Evolutionary conservation across 306 rosid genomes (phyloP), one percentile per base, ranked within the genome.

Genomic region (Styphnolobium japonicum): DNA sequence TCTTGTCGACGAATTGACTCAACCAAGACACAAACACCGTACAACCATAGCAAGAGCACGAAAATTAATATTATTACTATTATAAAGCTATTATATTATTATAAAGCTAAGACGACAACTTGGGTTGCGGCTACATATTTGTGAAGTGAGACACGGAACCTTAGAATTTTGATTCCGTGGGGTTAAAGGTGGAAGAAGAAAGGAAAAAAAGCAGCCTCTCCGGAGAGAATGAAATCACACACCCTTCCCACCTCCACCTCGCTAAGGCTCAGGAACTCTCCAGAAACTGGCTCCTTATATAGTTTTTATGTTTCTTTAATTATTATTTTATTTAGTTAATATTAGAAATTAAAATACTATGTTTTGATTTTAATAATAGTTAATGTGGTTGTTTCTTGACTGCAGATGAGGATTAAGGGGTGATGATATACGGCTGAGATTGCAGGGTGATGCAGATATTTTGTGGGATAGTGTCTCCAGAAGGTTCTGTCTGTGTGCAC

Each of bases 1-100:
- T 79, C 48, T 76, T 82, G 90, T 92, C 96, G 90, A 87, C 89
- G 46, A 86, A 90, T 90, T 83, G 78, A 80, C n/a, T n/a, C n/a
- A n/a, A n/a, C n/a, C n/a, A n/a, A n/a, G n/a, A 64, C 73, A 53
- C 57, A 62, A 66, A 33, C 60, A 7, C 81, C 45, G 42, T 61
- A 81, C 80, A 55, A 67, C 66, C 58, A 33, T 49, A 71, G 5
- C 48, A 25, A 14, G 39, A 51, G 34, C 16, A 72, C 27, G 63
- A 21, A 69, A 72, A 29, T 61, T 36, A n/a, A n/a, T n/a, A n/a
- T n/a, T n/a, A n/a, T n/a, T n/a, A n/a, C n/a, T n/a, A n/a, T n/a
- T n/a, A n/a, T n/a, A n/a, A n/a, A n/a, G n/a, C n/a, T n/a, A n/a
- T n/a, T 46, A 64, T 53, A 55, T 34, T 72, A 78, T 60, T 5